Evolutionary conservation across 306 rosid genomes (phyloP).

Genomic region (Citrullus mucosospermus): DNA sequence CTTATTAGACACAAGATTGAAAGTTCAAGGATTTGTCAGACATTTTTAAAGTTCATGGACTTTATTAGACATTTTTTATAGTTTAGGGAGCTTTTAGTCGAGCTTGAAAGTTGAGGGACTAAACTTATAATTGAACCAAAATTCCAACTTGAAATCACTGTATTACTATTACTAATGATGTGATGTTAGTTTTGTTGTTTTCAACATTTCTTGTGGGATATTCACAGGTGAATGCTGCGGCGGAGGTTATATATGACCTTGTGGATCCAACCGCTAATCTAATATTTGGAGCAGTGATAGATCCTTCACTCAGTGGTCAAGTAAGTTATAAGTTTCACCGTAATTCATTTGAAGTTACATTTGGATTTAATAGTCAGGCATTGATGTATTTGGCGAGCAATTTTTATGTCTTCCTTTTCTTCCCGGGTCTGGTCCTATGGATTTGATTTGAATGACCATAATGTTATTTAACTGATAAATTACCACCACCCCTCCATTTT

Average conservation of each 20-base stretch:
- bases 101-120: neutral
- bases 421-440: neutral
- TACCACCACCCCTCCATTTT: neutral
- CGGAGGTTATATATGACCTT: constrained; percentile 97
- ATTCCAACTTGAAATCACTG: neutral
- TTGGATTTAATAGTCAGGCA: neutral
- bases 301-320: constrained; percentile 95
- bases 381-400: neutral
- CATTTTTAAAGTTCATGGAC: no score
- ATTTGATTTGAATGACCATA: neutral
- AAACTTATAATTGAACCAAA: neutral
- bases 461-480: neutral
- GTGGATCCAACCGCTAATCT: constrained; percentile 96
- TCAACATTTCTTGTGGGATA: neutral
- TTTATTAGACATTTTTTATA: no score
- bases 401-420: neutral
- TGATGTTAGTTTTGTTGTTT: neutral
- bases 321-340: constrained; percentile 31
- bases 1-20: no score
- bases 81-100: neutral
- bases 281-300: constrained; percentile 96
- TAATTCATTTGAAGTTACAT: neutral
- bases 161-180: neutral
- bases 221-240: constrained; percentile 93
- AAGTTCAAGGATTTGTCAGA: no score